These are phyloP conservation scores for Fusarium sp. DNA, from an alignment of 2,329 filamentous ascomycete genomes.

Conservation along the genomic window DNA sequence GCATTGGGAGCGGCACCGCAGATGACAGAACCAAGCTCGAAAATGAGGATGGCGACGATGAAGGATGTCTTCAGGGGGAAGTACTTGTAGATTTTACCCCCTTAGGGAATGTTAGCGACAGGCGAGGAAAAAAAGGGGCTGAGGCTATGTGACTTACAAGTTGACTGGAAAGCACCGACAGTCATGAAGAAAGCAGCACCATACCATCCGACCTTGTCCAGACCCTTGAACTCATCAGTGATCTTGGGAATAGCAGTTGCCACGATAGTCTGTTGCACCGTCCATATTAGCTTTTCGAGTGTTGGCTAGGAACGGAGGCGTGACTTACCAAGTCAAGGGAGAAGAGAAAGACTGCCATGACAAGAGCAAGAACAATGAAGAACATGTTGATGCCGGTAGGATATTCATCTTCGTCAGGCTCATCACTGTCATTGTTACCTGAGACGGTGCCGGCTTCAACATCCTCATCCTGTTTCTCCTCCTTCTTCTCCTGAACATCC, in stretches of 20 bases:
- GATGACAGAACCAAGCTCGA: slow-evolving; percentile 66
- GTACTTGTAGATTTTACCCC: slow-evolving; percentile 63
- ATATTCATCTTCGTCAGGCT: slow-evolving; percentile 51
- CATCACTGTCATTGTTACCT: slow-evolving; percentile 33
- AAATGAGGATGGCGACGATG: slow-evolving; percentile 60
- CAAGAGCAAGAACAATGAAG: slow-evolving; percentile 60
- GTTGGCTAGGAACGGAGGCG: not conserved
- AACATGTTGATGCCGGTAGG: slow-evolving; percentile 54
- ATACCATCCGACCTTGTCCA: slow-evolving; percentile 70
- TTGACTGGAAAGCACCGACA: slow-evolving; percentile 58
- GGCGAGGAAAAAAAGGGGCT: slow-evolving; percentile 7
- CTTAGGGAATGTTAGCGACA: slow-evolving; percentile 45
- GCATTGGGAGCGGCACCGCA: slow-evolving; percentile 61
- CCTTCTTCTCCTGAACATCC: slow-evolving; percentile 46
- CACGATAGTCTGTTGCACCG: slow-evolving; percentile 60
- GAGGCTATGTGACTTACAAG: slow-evolving; percentile 49
- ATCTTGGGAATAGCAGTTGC: slow-evolving; percentile 68
- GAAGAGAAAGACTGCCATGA: slow-evolving; percentile 62
- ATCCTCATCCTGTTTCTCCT: slow-evolving; percentile 39
- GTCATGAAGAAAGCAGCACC: slow-evolving; percentile 66
- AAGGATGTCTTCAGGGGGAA: slow-evolving; percentile 65
- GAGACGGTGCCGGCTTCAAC: slow-evolving; percentile 36
- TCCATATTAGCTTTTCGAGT: slow-evolving; percentile 3
- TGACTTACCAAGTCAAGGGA: slow-evolving; percentile 59
- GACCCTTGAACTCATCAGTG: slow-evolving; percentile 63